Evolutionary conservation across 192 early-diverging fungal genomes (phyloP).

Genomic region (Rhizophagus clarus): DNA sequence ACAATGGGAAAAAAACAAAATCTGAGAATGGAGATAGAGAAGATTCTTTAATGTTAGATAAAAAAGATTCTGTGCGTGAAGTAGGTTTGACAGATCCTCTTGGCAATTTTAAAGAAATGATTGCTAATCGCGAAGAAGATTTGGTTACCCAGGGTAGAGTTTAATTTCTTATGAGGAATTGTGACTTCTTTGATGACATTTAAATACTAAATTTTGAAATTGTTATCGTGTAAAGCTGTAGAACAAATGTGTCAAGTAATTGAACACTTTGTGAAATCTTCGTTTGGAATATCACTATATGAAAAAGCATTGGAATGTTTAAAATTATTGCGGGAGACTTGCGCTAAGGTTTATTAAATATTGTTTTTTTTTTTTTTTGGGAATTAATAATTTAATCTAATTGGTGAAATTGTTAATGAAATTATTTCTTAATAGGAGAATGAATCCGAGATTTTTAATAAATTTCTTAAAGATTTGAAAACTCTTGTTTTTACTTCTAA

Average conservation of each 20-base stretch:
- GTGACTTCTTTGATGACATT: not conserved
- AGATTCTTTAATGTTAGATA: not conserved
- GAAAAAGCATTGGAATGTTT: conserved; percentile 60
- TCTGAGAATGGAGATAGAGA: conserved; percentile 15
- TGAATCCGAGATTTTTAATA: conserved; percentile 52
- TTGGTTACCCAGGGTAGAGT: conserved; percentile 52
- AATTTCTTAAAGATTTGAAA: conserved; percentile 53
- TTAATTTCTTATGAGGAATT: not conserved
- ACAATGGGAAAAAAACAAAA: conserved; percentile 33
- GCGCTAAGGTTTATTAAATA: not conserved
- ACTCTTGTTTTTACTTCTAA: conserved; percentile 34
- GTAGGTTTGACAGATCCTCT: conserved; percentile 61
- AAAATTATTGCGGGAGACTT: conserved; percentile 46
- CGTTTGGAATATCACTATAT: conserved; percentile 32
- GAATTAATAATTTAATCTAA: not conserved
- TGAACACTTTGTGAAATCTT: conserved; percentile 22
- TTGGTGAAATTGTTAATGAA: not conserved
- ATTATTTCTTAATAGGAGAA: conserved; percentile 32
- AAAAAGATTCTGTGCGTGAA: conserved; percentile 42
- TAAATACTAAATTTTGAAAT: conserved; percentile 2
- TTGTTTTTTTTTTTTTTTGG: conserved; percentile 11
- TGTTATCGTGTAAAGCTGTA: conserved; percentile 46
- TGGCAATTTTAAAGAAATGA: conserved; percentile 62
- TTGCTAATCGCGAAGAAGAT: conserved; percentile 53
- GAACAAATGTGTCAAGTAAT: conserved; percentile 53